Percentiles rank a stretch among this genome's conserved stretches.
These are phyloP conservation scores for Pythium sukuiense DNA, from an alignment of 352 stramenopile species.

Conservation along the genomic window DNA sequence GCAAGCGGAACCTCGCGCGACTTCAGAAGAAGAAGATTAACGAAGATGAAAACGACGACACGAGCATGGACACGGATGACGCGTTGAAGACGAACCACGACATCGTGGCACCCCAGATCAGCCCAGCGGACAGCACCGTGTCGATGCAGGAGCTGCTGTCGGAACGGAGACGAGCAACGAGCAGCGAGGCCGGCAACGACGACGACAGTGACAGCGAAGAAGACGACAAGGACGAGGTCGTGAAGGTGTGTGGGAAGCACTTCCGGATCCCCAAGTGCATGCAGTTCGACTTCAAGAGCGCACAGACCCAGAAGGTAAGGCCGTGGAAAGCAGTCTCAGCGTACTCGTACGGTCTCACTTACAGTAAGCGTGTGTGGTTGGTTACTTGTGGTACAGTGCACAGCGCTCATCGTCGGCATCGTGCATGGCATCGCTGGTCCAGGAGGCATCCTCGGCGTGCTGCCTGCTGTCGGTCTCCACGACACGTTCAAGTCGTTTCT, in stretches of 20 bases:
- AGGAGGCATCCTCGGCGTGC: constrained; percentile 83
- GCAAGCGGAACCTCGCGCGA: constrained; percentile 24
- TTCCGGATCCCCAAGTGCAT: constrained; percentile 27
- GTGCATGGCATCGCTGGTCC: constrained; percentile 88
- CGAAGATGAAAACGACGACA: constrained; percentile 15
- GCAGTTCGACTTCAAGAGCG: constrained; percentile 69
- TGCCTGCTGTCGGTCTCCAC: constrained; percentile 88
- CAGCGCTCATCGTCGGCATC: constrained; percentile 85
- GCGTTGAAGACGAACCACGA: constrained; percentile 6
- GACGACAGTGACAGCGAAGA: constrained; percentile 15
- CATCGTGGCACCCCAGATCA: constrained; percentile 37
- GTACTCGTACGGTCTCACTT: constrained; percentile 5
- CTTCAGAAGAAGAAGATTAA: constrained; percentile 20
- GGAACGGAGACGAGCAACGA: constrained; percentile 9
- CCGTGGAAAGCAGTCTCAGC: too few species aligned
- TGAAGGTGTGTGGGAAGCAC: constrained; percentile 37
- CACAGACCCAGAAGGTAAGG: constrained; percentile 73
- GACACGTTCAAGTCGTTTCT: constrained; percentile 74
- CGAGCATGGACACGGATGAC: constrained; percentile 10
- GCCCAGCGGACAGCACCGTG: constrained; percentile 55
- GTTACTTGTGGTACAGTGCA: constrained; percentile 37
- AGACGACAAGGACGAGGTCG: constrained; percentile 30
- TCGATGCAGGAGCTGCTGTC: constrained; percentile 46
- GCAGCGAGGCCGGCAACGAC: constrained; percentile 20
- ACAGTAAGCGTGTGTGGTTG: not conserved